Base-by-base conservation (phyloP, 352 stramenopile species). In the Peronospora destructor region DNA sequence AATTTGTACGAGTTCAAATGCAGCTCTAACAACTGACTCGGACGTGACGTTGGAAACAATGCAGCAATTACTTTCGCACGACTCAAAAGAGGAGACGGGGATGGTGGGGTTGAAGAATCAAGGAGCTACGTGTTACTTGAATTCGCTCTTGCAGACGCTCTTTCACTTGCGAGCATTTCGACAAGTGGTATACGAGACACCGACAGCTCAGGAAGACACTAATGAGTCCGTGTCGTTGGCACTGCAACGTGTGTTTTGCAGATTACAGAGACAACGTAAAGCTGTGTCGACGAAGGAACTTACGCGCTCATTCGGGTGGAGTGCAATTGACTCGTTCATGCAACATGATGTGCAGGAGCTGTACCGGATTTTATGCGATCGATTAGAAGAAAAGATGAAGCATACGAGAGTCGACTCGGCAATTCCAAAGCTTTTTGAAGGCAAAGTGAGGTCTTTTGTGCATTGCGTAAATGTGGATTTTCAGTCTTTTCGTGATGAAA, bases 301-400 rank as follows among this genome's bases (percentile, higher is more conserved):
- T 1, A 97, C 91, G 21, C 78, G 82, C 11, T 90, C 85, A 6
- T 97, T 97, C 66, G 89, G 85, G 0, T 97, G 91, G 91, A 92
- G 77, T 32, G 73, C 86, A 32, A 82, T 90, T 19, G 87, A 97
- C 52, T 73, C 88, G 14, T 96, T 95, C 64, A 92, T 92, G 71
- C 89, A 97, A 64, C 91, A 97, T 53, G 88, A 97, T 48, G 89
- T 96, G 3, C 90, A 97, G 56, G 84, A 94, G 49, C 71, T 94
- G 7, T 92, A 94, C 28, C 84, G 87, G 6, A 93, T 96, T 52
- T 50, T 97, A 35, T 95, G 87, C 38, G 89, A 97, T 49, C 83
- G 90, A 12, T 62, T 97, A 23, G 87, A 97, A 48, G 87, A 96
- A 48, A 97, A 95, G 54, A 95, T 95, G 86, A 97, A 96, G 62